These are phyloP conservation scores for Dujonia santamariae DNA, from an alignment of 1,139 yeast species.

Conservation along the genomic window DNA sequence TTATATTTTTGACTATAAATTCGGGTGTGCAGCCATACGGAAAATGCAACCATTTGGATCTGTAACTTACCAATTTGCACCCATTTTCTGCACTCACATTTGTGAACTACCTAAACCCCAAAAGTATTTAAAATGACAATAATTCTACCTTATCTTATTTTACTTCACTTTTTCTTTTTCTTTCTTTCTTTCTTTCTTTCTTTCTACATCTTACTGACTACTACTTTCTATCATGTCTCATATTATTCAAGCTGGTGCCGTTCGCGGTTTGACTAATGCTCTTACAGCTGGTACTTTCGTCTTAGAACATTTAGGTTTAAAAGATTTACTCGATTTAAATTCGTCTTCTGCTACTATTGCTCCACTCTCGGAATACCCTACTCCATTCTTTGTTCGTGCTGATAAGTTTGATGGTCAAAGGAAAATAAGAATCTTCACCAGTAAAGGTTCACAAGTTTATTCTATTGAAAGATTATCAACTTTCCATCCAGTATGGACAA, in stretches of 20 bases:
- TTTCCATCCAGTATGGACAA: constrained; percentile 50
- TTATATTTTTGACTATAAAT: no score
- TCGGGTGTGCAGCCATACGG: no score
- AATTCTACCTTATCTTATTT: no score
- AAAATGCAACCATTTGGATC: no score
- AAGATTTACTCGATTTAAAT: constrained; percentile 31
- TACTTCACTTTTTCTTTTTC: no score
- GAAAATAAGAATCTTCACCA: constrained; percentile 47
- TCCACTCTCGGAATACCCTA: constrained; percentile 39
- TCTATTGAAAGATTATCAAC: constrained; percentile 52
- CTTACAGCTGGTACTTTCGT: constrained; percentile 37
- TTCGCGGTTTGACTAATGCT: constrained; percentile 34
- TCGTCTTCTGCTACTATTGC: constrained; percentile 33
- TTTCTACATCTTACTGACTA: not conserved
- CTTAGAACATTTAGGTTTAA: constrained; percentile 36
- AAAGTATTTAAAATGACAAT: no score
- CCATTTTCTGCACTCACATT: no score
- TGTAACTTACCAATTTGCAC: no score
- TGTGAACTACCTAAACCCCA: no score
- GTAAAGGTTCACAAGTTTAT: constrained; percentile 37
- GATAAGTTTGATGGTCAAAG: constrained; percentile 46
- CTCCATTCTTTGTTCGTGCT: constrained; percentile 43
- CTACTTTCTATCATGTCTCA: constrained; percentile 17
- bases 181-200: not conserved
- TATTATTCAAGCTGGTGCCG: constrained; percentile 43